Conservation (phyloP, 495 filamentous ascomycete species). For the Penicillium soppii region DNA sequence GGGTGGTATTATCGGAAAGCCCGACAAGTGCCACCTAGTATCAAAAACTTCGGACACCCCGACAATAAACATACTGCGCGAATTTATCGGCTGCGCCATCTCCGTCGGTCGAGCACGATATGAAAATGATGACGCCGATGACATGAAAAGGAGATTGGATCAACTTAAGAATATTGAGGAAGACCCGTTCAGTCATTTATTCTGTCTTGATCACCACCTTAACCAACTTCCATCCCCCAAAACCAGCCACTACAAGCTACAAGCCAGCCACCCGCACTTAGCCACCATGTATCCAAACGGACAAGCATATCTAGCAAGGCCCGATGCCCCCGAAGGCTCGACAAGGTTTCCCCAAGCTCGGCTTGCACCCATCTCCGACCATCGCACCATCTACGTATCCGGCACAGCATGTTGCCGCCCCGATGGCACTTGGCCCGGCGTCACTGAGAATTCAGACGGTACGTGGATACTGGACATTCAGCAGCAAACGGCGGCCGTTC, state of each 20-base stretch:
- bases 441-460: conserved; percentile 30
- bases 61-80: background rate
- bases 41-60: background rate
- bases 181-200: background rate
- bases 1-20: background rate
- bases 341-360: conserved; percentile 34
- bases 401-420: conserved; percentile 24
- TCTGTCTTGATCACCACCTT: background rate
- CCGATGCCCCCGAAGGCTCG: conserved; percentile 19
- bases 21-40: background rate
- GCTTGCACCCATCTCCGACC: conserved; percentile 24
- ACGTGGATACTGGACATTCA: conserved; percentile 28
- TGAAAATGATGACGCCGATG: background rate
- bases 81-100: background rate
- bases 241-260: background rate
- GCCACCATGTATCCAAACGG: conserved; percentile 29
- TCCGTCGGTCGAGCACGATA: background rate
- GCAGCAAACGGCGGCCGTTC: conserved; percentile 33
- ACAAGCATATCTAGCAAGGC: conserved; percentile 34
- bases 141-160: background rate
- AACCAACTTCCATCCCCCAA: background rate
- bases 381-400: conserved; percentile 35
- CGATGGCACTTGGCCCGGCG: conserved; percentile 25
- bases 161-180: background rate
- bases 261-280: background rate